These are phyloP conservation scores for Arthrinium puccinioides DNA, from an alignment of 2,329 filamentous ascomycete genomes.

Conservation along the genomic window DNA sequence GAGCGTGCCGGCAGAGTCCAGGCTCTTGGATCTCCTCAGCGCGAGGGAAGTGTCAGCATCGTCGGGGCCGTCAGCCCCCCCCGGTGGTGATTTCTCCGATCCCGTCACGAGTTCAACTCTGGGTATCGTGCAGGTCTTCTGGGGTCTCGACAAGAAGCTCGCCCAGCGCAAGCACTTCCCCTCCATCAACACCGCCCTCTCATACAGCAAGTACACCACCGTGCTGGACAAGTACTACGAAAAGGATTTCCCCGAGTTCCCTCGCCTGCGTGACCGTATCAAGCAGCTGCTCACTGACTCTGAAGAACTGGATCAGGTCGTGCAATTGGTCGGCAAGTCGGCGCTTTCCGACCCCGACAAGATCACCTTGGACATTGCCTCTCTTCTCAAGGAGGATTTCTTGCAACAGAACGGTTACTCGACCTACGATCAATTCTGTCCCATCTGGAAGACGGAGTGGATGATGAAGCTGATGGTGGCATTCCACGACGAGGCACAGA, in stretches of 20 bases:
- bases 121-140: conserved; percentile 98
- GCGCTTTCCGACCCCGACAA: conserved; percentile 95
- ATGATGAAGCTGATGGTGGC: conserved; percentile 99
- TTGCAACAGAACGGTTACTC: conserved; percentile 98
- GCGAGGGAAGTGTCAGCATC: conserved; percentile 89
- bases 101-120: conserved; percentile 91
- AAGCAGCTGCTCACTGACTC: conserved; percentile 90
- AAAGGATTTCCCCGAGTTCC: conserved; percentile 90
- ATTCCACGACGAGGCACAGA: conserved; percentile 96
- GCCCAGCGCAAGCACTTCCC: conserved; percentile 99
- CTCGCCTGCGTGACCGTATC: conserved; percentile 84
- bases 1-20: conserved; percentile 89
- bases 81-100: conserved; percentile 98
- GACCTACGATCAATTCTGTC: conserved; percentile 98
- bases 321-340: conserved; percentile 96
- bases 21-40: conserved; percentile 80
- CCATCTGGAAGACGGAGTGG: conserved; percentile 99
- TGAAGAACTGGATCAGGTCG: conserved; percentile 96
- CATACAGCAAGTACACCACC: conserved; percentile 93
- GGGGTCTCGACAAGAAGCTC: conserved; percentile 99
- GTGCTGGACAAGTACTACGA: conserved; percentile 90
- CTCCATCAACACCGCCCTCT: conserved; percentile 89
- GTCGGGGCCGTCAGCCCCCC: conserved; percentile 95
- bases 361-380: conserved; percentile 91
- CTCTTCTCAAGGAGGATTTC: conserved; percentile 95